phyloP scores from a whole-genome alignment of 257 asterid genomes.

The Gentiana macrophylla region DNA sequence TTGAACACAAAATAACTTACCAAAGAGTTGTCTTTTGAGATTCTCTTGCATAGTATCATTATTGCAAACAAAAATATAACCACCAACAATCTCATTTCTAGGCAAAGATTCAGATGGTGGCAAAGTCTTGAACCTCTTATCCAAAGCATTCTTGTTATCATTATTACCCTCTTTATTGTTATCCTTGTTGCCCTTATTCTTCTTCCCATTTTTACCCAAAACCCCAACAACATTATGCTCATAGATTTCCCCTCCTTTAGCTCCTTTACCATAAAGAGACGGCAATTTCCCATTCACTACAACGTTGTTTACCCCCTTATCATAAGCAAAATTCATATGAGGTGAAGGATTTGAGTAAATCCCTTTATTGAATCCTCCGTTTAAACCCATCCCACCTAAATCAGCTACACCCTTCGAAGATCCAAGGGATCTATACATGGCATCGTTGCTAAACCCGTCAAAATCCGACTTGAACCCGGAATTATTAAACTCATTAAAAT shows the following conservation, averaged over 20 bases:
- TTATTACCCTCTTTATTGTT: conserved; percentile 13
- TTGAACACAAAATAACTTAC: conserved; percentile 22
- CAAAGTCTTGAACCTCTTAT: conserved; percentile 90
- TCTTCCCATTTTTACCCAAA: conserved; percentile 37
- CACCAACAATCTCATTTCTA: conserved; percentile 86
- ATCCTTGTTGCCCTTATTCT: conserved; percentile 21
- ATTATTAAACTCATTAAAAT: conserved; percentile 19
- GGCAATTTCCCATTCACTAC: conserved; percentile 35
- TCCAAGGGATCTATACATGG: conserved; percentile 22
- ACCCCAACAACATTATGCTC: conserved; percentile 19
- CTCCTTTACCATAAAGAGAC: conserved; percentile 16
- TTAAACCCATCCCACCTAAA: conserved; percentile 35
- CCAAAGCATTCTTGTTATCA: conserved; percentile 46
- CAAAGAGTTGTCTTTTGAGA: conserved; percentile 87
- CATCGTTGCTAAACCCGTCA: conserved; percentile 26
- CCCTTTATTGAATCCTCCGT: conserved; percentile 92
- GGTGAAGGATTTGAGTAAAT: conserved; percentile 35
- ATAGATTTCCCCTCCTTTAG: conserved; percentile 30
- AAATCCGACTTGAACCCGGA: conserved; percentile 16
- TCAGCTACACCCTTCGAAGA: conserved; percentile 5
- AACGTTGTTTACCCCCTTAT: conserved; percentile 32
- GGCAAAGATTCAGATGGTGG: conserved; percentile 91
- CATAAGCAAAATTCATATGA: conserved; percentile 27
- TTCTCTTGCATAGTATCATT: conserved; percentile 97
- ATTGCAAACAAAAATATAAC: conserved; percentile 92